A percentile compares a stretch with the other conserved stretches of the same genome.
These are phyloP conservation scores for Cephaloascus fragrans DNA, from an alignment of 805 yeast genomes.

Conservation along the genomic window DNA sequence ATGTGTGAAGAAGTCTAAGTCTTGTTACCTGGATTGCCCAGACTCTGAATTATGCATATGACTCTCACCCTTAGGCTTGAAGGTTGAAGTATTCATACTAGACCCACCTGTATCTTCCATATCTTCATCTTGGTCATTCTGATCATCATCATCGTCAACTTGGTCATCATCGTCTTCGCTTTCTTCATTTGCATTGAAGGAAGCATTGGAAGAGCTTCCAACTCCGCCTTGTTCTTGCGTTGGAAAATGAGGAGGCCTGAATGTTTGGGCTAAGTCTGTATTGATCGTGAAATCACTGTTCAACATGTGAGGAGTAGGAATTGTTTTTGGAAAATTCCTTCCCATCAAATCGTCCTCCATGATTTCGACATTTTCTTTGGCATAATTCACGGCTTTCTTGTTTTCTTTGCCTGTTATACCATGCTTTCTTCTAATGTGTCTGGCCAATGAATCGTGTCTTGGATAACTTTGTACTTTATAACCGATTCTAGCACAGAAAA, in stretches of 20 bases:
- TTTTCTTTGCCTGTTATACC: slow-evolving; percentile 34
- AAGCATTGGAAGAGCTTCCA: no score
- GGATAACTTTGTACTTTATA: slow-evolving; percentile 30
- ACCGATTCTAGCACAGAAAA: slow-evolving; percentile 24
- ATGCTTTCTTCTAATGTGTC: slow-evolving; percentile 33
- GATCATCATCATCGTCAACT: slow-evolving; percentile 1
- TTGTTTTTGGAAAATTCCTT: slow-evolving; percentile 9
- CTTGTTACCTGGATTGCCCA: no score
- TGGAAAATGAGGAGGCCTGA: no score
- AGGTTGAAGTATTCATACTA: no score
- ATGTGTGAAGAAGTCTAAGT: no score
- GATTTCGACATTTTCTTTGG: slow-evolving; percentile 29
- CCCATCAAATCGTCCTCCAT: slow-evolving; percentile 16
- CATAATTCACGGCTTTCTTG: slow-evolving; percentile 32
- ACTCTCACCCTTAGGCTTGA: no score
- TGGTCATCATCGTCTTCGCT: slow-evolving; percentile 1
- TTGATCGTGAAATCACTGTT: slow-evolving; percentile 19
- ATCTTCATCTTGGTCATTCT: neutral
- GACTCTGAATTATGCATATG: no score
- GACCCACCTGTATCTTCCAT: no score
- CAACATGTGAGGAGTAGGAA: slow-evolving; percentile 20
- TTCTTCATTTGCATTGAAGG: neutral
- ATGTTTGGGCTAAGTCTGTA: no score
- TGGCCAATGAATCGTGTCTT: slow-evolving; percentile 31
- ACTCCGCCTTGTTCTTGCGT: no score